Evolutionary conservation across 2,329 filamentous ascomycete species (phyloP).

Genomic region (Cytospora mali): DNA sequence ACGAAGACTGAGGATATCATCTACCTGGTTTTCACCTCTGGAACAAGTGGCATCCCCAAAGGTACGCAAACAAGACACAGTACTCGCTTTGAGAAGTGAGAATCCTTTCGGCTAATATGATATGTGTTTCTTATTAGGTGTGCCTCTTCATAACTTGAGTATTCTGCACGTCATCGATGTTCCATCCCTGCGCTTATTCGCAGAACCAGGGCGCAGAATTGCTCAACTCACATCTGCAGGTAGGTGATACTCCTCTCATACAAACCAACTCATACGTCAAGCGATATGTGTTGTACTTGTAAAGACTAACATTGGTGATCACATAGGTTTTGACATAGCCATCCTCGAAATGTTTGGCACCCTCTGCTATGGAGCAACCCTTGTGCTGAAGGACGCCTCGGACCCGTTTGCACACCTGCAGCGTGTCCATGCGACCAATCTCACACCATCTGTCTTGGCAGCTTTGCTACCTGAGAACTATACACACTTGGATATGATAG

Average conservation of each 20-base stretch:
- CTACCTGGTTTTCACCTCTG: constrained; percentile 1
- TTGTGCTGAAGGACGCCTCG: constrained; percentile 26
- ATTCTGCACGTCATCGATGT: constrained; percentile 4
- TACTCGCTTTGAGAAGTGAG: too few relatives aligned
- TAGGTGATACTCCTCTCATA: background rate
- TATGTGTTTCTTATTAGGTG: constrained; percentile 1
- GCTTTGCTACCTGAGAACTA: constrained; percentile 1
- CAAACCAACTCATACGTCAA: background rate
- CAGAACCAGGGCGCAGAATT: constrained; percentile 1
- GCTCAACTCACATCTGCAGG: constrained; percentile 11
- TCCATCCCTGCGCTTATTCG: background rate
- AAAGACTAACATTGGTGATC: background rate
- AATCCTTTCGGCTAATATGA: background rate
- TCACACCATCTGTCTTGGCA: background rate
- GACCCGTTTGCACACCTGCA: constrained; percentile 27
- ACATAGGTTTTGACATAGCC: constrained; percentile 4
- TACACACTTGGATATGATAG: constrained; percentile 3
- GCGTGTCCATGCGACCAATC: constrained; percentile 19
- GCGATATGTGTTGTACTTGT: background rate
- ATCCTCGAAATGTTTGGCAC: constrained; percentile 7
- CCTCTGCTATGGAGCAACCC: constrained; percentile 28
- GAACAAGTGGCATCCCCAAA: background rate
- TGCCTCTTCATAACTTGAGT: background rate
- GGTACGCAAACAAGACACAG: background rate
- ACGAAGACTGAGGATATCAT: background rate